phyloP scores from a whole-genome alignment of 2,329 filamentous ascomycete genomes.

The Paramyrothecium sp. region DNA sequence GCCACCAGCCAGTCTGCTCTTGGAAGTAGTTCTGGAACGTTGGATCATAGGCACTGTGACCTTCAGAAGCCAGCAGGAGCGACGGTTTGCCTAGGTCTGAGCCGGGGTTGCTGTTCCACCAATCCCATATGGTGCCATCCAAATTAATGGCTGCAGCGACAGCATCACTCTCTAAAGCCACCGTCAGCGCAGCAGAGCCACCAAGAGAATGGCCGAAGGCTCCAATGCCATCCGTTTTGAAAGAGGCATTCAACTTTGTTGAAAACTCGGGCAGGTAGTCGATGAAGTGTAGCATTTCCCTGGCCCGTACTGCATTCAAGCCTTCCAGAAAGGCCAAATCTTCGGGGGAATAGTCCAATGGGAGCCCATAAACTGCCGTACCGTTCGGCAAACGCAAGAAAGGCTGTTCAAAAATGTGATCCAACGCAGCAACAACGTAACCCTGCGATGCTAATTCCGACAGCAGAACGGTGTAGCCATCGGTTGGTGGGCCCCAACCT shows the following conservation, averaged over 20 bases:
- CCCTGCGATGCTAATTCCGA: conserved; percentile 10
- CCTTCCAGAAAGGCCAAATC: no score
- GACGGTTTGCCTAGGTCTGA: conserved; percentile 17
- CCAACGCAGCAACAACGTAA: conserved; percentile 21
- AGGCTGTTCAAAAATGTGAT: conserved; percentile 24
- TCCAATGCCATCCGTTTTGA: conserved; percentile 14
- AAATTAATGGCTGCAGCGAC: conserved; percentile 16
- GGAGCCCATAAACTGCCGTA: conserved; percentile 15
- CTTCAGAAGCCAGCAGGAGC: conserved; percentile 15
- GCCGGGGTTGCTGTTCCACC: conserved; percentile 3
- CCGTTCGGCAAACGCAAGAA: conserved; percentile 24
- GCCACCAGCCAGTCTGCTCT: conserved; percentile 10
- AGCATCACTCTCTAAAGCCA: conserved; percentile 5
- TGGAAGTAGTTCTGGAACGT: conserved; percentile 7
- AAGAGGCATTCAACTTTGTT: conserved; percentile 8
- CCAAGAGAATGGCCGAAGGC: conserved; percentile 19
- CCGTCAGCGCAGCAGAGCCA: conserved; percentile 14
- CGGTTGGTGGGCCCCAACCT: conserved; percentile 7
- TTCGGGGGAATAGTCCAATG: background rate
- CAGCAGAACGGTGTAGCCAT: conserved; percentile 7
- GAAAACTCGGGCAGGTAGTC: conserved; percentile 12
- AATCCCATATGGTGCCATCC: conserved; percentile 11
- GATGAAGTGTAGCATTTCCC: conserved; percentile 12
- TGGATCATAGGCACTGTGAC: conserved; percentile 9
- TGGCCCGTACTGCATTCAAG: background rate